phyloP scores from a whole-genome alignment of 2,329 filamentous ascomycete species.

The Monilinia laxa region DNA sequence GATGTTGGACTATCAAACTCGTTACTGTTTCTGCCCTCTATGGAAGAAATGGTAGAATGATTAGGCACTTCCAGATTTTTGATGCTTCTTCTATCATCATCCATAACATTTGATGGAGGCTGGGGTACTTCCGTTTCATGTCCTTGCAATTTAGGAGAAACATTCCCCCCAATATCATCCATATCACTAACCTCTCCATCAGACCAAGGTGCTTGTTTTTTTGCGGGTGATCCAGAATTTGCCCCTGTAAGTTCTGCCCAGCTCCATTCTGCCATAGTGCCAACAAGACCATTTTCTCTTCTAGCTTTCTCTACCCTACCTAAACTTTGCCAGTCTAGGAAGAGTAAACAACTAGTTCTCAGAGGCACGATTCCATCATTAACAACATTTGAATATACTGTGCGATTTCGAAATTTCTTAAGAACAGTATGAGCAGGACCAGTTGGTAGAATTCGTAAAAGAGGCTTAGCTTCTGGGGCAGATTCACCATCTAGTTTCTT shows the following conservation, averaged over 20 bases:
- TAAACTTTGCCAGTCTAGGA: constrained; percentile 93
- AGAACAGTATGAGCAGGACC: constrained; percentile 86
- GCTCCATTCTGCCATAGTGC: constrained; percentile 89
- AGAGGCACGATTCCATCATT: constrained; percentile 97
- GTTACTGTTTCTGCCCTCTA: constrained; percentile 17
- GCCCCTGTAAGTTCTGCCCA: constrained; percentile 86
- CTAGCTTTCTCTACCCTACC: constrained; percentile 92
- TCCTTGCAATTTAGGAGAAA: constrained; percentile 45
- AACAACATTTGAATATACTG: constrained; percentile 94
- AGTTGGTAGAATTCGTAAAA: constrained; percentile 84
- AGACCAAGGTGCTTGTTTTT: constrained; percentile 29
- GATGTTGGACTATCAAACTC: constrained; percentile 25
- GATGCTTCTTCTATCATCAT: constrained; percentile 62
- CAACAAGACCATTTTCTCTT: constrained; percentile 85
- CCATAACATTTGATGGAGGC: constrained; percentile 62
- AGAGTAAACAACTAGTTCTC: constrained; percentile 91
- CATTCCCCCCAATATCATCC: constrained; percentile 33
- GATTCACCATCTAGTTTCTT: constrained; percentile 57
- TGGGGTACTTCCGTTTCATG: constrained; percentile 63
- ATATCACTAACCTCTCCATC: constrained; percentile 31
- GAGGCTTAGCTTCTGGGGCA: constrained; percentile 81
- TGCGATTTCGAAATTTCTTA: constrained; percentile 84
- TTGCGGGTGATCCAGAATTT: constrained; percentile 45
- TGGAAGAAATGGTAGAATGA: constrained; percentile 30
- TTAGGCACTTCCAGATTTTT: constrained; percentile 43